phyloP scores from a whole-genome alignment of 345 rosid species.

The Brassica incana region DNA sequence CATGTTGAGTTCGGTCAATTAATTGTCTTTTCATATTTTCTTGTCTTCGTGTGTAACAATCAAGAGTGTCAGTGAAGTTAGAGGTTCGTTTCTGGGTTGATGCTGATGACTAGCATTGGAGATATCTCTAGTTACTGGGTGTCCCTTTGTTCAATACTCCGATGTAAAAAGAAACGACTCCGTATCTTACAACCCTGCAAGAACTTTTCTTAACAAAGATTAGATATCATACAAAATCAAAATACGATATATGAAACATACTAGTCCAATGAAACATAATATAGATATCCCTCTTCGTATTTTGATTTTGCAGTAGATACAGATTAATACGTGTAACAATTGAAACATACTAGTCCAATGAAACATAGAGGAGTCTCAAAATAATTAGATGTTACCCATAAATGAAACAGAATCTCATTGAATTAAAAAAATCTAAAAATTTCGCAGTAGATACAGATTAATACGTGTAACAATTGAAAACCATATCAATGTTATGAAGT shows the following conservation, averaged over 20 bases:
- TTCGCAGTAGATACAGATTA: background rate
- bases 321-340: too few relatives aligned
- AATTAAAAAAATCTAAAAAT: background rate
- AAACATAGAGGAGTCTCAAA: too few relatives aligned
- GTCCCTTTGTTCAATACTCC: too few relatives aligned
- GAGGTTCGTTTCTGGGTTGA: slow-evolving; percentile 21
- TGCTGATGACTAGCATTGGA: slow-evolving; percentile 14
- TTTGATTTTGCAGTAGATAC: too few relatives aligned
- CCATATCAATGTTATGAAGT: too few relatives aligned
- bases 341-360: too few relatives aligned
- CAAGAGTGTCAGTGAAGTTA: slow-evolving; percentile 20
- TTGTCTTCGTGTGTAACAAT: slow-evolving; percentile 20
- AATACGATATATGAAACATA: background rate
- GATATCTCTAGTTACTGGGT: slow-evolving; percentile 1
- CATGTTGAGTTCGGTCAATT: background rate
- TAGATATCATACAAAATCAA: background rate
- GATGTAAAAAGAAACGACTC: too few relatives aligned
- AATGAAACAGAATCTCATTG: background rate
- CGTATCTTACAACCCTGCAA: too few relatives aligned
- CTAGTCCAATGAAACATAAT: too few relatives aligned
- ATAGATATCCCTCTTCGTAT: too few relatives aligned
- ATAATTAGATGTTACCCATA: background rate
- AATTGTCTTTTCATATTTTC: background rate
- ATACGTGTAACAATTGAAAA: background rate
- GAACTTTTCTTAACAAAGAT: background rate